Evolutionary conservation across 495 filamentous ascomycete genomes (phyloP).

Genomic region (Penicillium argentinense): DNA sequence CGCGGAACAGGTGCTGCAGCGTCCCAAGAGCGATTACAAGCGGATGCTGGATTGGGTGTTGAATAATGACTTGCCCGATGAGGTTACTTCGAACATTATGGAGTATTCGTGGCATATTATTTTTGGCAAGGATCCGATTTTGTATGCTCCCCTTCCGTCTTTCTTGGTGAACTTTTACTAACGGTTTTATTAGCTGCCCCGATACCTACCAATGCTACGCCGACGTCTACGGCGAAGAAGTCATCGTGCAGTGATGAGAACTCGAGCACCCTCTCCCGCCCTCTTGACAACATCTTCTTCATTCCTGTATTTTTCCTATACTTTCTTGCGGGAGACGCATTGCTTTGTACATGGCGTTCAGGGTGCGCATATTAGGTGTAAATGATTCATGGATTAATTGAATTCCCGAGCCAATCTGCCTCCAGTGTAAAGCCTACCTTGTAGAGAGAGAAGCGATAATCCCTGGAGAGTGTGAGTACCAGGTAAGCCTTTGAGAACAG

Average conservation of each 20-base stretch:
- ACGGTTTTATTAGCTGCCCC: constrained; percentile 41
- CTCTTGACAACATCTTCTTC: too few relatives aligned
- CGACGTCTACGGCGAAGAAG: constrained; percentile 45
- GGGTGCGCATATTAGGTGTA: too few relatives aligned
- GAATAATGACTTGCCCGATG: constrained; percentile 44
- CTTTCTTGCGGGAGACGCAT: too few relatives aligned
- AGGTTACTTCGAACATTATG: constrained; percentile 46
- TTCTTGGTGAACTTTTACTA: constrained; percentile 6
- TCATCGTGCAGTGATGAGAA: too few relatives aligned
- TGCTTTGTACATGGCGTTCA: too few relatives aligned
- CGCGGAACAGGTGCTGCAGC: constrained; percentile 47
- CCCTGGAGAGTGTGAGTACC: too few relatives aligned
- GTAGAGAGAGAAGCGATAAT: too few relatives aligned
- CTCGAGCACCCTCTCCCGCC: too few relatives aligned
- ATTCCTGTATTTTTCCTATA: constrained; percentile 5
- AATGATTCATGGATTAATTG: too few relatives aligned
- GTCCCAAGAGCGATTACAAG: constrained; percentile 53
- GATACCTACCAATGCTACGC: constrained; percentile 46
- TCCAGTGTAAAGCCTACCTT: too few relatives aligned
- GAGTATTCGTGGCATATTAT: constrained; percentile 59
- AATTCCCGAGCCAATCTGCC: too few relatives aligned
- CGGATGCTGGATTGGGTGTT: constrained; percentile 62
- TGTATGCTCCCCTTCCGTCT: constrained; percentile 31
- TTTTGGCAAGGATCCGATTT: constrained; percentile 52
- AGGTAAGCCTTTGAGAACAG: too few relatives aligned